Evolutionary conservation across 305 asterid genomes (phyloP), one percentile per base, ranked within the genome.

Genomic region (Fraxinus dipetala): DNA sequence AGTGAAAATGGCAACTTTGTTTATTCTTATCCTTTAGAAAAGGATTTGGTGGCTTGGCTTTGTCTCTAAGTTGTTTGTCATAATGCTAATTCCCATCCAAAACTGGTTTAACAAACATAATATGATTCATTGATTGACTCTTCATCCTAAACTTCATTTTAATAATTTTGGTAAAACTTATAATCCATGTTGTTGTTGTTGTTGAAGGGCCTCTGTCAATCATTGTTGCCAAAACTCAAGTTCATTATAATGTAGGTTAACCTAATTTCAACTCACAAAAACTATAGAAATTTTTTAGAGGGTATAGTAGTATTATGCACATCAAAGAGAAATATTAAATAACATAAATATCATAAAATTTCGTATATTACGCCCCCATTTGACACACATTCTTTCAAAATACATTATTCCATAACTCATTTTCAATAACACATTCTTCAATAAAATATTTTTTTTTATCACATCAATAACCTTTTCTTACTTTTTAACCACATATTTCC

Each of bases 11-110:
- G 32, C 30, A 61, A 9, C 1, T 65, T 24, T 63, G 32, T 24
- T 20, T 11, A 20, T 65, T 10, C 8, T 65, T 67, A 26, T 67
- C 36, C 35, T 67, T 28, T 28, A 59, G 30, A 9, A 80, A 28
- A 83, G 63, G 82, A 72, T 48, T 76, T 86, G 89, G 86, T 85
- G 65, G 80, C 78, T 67, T 80, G 84, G 84, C 86, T 75, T 78
- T 84, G 84, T 80, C 84, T 56, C 63, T 6, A 75, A 80, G 81
- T 80, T 54, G 34, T 65, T 28, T 65, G 8, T 67, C 32, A 67
- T 13, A 13, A 65, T 65, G 36, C 36, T 26, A 28, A 67, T 28
- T 67, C 36, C 36, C 36, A 67, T 67, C 72, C 32, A 61, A 20
- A 61, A 61, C 72, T 61, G 72, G 6, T 67, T 65, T 65, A 65